Percentiles rank a stretch among this genome's conserved stretches.
phyloP scores from a whole-genome alignment of 1,139 yeast genomes.

The Geotrichum reessii region DNA sequence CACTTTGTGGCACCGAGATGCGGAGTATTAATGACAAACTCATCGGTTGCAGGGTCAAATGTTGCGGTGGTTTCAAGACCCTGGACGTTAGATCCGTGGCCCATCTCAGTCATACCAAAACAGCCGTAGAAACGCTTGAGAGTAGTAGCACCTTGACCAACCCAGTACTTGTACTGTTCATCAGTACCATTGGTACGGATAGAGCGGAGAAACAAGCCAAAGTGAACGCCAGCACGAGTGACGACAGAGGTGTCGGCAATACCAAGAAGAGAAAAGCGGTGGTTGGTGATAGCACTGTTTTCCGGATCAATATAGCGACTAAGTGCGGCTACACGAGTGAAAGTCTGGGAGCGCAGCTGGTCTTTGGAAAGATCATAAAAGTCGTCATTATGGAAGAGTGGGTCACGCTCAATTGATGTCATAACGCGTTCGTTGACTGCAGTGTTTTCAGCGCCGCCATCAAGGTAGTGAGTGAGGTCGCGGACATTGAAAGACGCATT shows the following conservation, averaged over 20 bases:
- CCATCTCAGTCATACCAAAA: slow-evolving; percentile 89
- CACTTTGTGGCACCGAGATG: slow-evolving; percentile 87
- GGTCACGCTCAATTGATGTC: slow-evolving; percentile 46
- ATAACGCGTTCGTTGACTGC: slow-evolving; percentile 41
- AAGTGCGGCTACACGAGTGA: slow-evolving; percentile 42
- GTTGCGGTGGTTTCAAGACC: slow-evolving; percentile 84
- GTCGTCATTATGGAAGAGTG: slow-evolving; percentile 42
- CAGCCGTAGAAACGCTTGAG: slow-evolving; percentile 74
- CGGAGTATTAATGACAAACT: slow-evolving; percentile 74
- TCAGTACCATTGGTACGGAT: slow-evolving; percentile 65
- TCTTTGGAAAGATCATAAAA: slow-evolving; percentile 47
- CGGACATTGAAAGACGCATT: slow-evolving; percentile 41
- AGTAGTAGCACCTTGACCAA: slow-evolving; percentile 56
- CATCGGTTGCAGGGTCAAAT: slow-evolving; percentile 56
- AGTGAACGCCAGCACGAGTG: slow-evolving; percentile 65
- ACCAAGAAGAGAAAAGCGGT: slow-evolving; percentile 39
- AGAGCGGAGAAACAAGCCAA: slow-evolving; percentile 62
- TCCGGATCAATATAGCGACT: slow-evolving; percentile 43
- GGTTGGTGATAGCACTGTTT: slow-evolving; percentile 16
- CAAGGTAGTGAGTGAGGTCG: slow-evolving; percentile 44
- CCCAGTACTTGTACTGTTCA: slow-evolving; percentile 59
- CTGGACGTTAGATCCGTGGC: slow-evolving; percentile 89
- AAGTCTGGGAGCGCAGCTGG: slow-evolving; percentile 46
- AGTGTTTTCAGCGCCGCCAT: slow-evolving; percentile 44
- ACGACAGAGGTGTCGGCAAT: slow-evolving; percentile 52